Evolutionary conservation across 2,329 filamentous ascomycete genomes (phyloP).

Genomic region (Cladosporium velox): DNA sequence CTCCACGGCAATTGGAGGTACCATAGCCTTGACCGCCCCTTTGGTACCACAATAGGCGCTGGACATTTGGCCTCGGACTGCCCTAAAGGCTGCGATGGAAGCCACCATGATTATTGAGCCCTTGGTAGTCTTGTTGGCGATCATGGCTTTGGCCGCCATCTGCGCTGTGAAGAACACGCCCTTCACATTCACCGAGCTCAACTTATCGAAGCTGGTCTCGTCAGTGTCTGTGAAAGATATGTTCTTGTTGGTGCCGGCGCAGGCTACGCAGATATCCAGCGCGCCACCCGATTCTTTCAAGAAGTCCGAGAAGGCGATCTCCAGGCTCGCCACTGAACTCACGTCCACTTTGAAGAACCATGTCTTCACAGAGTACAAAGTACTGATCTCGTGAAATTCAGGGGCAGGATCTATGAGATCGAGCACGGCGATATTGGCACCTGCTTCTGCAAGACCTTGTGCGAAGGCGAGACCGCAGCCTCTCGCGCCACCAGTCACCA

Average conservation of each 20-base stretch:
- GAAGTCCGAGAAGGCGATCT: conserved; percentile 38
- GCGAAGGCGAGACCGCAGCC: conserved; percentile 69
- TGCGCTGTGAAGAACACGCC: conserved; percentile 52
- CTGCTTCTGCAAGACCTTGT: conserved; percentile 66
- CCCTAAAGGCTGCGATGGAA: conserved; percentile 56
- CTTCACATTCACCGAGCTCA: conserved; percentile 48
- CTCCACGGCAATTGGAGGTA: conserved; percentile 42
- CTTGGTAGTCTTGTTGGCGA: conserved; percentile 51
- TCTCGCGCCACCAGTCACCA: conserved; percentile 69
- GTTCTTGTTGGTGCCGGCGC: conserved; percentile 50
- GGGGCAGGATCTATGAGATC: conserved; percentile 54
- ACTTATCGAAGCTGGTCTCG: conserved; percentile 45
- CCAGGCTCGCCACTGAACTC: conserved; percentile 37
- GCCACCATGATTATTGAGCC: conserved; percentile 58
- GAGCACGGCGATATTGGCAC: conserved; percentile 62
- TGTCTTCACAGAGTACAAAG: conserved; percentile 63
- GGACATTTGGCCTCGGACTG: conserved; percentile 51
- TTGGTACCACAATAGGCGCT: conserved; percentile 46
- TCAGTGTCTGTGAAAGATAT: conserved; percentile 49
- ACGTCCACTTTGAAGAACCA: conserved; percentile 39
- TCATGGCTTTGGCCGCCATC: conserved; percentile 54
- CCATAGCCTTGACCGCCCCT: conserved; percentile 46
- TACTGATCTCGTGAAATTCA: conserved; percentile 29
- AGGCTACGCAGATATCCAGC: conserved; percentile 49
- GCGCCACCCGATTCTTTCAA: conserved; percentile 40